phyloP scores from a whole-genome alignment of 768 basidiomycete genomes.

The Rubroboletus satanas region DNA sequence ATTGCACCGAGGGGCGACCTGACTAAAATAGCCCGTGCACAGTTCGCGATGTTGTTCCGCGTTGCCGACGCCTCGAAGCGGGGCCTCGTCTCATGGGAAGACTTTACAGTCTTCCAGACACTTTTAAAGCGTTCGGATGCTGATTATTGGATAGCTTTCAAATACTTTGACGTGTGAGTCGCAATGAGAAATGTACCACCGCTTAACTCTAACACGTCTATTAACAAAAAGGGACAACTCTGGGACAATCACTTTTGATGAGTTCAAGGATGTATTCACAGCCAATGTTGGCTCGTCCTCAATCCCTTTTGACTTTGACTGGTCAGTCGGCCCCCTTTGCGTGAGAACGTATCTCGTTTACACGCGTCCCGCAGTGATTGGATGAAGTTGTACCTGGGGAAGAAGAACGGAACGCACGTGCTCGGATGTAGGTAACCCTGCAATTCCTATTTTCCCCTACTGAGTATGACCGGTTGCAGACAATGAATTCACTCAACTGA shows the following conservation, averaged over 20 bases:
- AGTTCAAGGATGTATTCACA: constrained; percentile 90
- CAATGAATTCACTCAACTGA: constrained; percentile 96
- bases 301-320: constrained; percentile 94
- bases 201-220: constrained; percentile 4
- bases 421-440: constrained; percentile 69
- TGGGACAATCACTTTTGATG: constrained; percentile 90
- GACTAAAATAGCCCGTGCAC: constrained; percentile 79
- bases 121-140: constrained; percentile 91
- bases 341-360: constrained; percentile 1
- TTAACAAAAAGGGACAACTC: constrained; percentile 64
- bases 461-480: constrained; percentile 42
- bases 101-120: constrained; percentile 94
- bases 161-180: constrained; percentile 93
- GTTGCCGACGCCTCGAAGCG: constrained; percentile 78
- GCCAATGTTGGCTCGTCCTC: constrained; percentile 73
- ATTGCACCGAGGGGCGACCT: constrained; percentile 87
- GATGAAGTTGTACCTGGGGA: constrained; percentile 94
- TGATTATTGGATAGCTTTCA: constrained; percentile 95
- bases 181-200: not conserved
- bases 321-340: constrained; percentile 40
- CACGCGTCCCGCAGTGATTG: constrained; percentile 61
- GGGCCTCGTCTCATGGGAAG: constrained; percentile 87
- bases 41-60: constrained; percentile 86
- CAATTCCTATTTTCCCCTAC: not conserved
- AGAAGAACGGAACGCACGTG: constrained; percentile 86